Base-by-base conservation (phyloP, 2,329 filamentous ascomycete genomes). In the Talaromyces sp. region DNA sequence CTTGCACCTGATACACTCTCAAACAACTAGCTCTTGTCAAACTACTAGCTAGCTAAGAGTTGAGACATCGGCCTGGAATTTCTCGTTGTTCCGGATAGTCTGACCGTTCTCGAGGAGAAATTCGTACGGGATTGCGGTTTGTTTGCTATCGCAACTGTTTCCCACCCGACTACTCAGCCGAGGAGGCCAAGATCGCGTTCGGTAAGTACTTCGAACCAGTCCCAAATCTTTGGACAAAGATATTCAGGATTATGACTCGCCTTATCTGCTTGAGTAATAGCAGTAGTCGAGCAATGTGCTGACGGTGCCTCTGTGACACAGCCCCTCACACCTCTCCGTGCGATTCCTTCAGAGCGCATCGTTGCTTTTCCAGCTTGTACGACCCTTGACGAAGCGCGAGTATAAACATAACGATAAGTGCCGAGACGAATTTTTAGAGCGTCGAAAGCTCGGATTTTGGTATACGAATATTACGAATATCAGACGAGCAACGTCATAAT, bases 71-170 rank as follows among this genome's bases (percentile, higher is more conserved):
- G 50, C 48, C 48, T 35, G 31, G 50, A 37, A 54, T 62, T 57
- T 42, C 54, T 18, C 23, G 54, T 28, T 52, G 25, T 60, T 39
- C 33, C 50, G 31, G 48, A 35, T 5, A 23, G n/a, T 44, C n/a
- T 28, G 44, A 25, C 12, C 25, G 21, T 25, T 14, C 42, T 33
- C 16, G 16, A 18, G 3, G 14, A 18, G 16, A 18, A 21, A 31
- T 54, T 21, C n/a, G 50, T 35, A 11, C 31, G 50, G 50, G 48
- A 52, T 11, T 33, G 25, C 46, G 7, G 35, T 25, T 50, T 35
- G 28, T 60, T 39, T 60, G 48, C 33, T 52, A 23, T 55, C 35
- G 28, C 46, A 33, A 56, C 52, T 61, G 59, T 61, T 61, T 56
- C 46, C 59, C 7, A n/a, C 3, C n/a, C 39, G 14, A n/a, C 8